These are phyloP conservation scores for Aphanomyces invadans DNA, from an alignment of 352 stramenopile species.

Conservation along the genomic window DNA sequence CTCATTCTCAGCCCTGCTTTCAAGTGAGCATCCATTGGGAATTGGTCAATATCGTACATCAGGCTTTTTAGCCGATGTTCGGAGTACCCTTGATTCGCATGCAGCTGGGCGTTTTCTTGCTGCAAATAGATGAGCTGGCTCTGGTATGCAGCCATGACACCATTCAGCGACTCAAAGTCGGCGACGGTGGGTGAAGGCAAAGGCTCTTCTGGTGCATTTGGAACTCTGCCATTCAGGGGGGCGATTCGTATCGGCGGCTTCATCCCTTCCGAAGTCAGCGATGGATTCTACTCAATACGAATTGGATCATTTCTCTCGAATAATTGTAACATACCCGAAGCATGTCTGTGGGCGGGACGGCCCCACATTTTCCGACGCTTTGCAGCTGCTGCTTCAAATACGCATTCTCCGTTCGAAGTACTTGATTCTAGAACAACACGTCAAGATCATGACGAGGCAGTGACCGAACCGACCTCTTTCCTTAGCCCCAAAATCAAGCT, in stretches of 20 bases:
- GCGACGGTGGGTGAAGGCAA: background rate
- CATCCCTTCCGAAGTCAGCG: background rate
- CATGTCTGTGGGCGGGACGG: constrained; percentile 1
- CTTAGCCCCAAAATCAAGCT: constrained; percentile 49
- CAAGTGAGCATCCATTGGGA: too few species aligned
- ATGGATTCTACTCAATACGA: background rate
- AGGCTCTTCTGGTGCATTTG: background rate
- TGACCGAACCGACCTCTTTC: constrained; percentile 30
- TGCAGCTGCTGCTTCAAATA: constrained; percentile 44
- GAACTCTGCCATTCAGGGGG: background rate
- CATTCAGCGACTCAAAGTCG: constrained; percentile 22
- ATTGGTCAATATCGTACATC: too few species aligned
- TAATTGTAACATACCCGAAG: background rate
- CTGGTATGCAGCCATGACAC: constrained; percentile 30
- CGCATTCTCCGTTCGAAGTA: constrained; percentile 48
- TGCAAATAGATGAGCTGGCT: constrained; percentile 55
- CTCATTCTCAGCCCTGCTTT: constrained; percentile 47
- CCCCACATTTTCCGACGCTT: constrained; percentile 24
- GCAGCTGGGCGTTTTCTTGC: constrained; percentile 55
- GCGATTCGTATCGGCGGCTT: constrained; percentile 5
- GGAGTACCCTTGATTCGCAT: constrained; percentile 23
- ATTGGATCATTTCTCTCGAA: background rate
- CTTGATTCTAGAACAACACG: constrained; percentile 32
- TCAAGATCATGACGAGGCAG: background rate
- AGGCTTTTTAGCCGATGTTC: constrained; percentile 16